phyloP scores from a whole-genome alignment of 2,329 filamentous ascomycete genomes.

The Ceratocystis harringtonii region DNA sequence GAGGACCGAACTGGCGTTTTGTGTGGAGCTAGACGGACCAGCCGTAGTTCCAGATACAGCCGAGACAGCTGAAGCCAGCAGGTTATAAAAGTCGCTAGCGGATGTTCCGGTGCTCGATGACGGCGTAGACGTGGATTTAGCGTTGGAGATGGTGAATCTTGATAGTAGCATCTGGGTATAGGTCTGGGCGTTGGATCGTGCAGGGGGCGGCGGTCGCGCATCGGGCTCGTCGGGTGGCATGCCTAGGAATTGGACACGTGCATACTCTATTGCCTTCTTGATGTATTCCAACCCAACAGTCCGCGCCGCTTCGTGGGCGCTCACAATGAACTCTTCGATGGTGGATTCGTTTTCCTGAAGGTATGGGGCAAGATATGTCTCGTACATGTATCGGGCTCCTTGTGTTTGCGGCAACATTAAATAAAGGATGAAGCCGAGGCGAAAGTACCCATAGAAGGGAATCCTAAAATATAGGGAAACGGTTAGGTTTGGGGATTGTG shows the following conservation, averaged over 20 bases:
- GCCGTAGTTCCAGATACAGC: slow-evolving; percentile 36
- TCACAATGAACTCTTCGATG: slow-evolving; percentile 81
- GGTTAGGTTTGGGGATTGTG: background rate
- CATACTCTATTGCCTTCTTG: slow-evolving; percentile 51
- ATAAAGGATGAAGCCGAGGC: slow-evolving; percentile 76
- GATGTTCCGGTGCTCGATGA: slow-evolving; percentile 27
- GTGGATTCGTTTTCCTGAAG: slow-evolving; percentile 70
- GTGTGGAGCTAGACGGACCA: slow-evolving; percentile 23
- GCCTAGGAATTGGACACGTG: slow-evolving; percentile 67
- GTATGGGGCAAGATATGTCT: slow-evolving; percentile 74
- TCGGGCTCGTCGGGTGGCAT: slow-evolving; percentile 42
- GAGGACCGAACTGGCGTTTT: slow-evolving; percentile 10
- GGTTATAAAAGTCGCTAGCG: slow-evolving; percentile 55
- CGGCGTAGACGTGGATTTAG: background rate
- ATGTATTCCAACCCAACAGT: slow-evolving; percentile 62
- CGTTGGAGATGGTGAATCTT: slow-evolving; percentile 62
- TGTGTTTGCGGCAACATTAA: slow-evolving; percentile 96
- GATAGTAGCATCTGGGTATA: slow-evolving; percentile 69
- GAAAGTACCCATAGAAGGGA: slow-evolving; percentile 86
- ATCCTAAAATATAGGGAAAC: slow-evolving; percentile 37
- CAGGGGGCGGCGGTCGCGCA: slow-evolving; percentile 25
- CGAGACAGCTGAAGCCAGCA: slow-evolving; percentile 61
- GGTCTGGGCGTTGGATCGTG: slow-evolving; percentile 32
- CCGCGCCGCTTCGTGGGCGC: slow-evolving; percentile 63
- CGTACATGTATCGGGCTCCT: slow-evolving; percentile 74